Evolutionary conservation across 2,329 filamentous ascomycete genomes (phyloP), one percentile per base, ranked within the genome.

Genomic region (Colletotrichum graminicola): DNA sequence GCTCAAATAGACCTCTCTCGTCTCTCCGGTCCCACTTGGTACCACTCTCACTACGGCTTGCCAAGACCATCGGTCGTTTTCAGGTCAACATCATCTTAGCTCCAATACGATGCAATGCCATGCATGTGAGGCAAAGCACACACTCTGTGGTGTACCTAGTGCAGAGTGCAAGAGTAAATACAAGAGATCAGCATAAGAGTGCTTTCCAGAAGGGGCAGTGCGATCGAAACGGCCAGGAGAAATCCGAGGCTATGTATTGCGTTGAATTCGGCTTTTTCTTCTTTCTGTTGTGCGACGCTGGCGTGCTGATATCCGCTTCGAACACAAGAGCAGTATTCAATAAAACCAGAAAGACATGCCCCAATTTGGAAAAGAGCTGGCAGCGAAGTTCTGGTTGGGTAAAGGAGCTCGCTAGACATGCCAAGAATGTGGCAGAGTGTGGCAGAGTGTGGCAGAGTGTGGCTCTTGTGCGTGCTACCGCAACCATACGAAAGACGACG

Each of bases 1-100:
- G 52, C 68, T 69, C 47, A 61, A 64, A 60, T 59, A 55, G 34
- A 32, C 32, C 54, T 34, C 51, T 36, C 51, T 55, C 59, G 65
- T 39, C 55, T 55, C 51, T 70, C 61, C 36, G 45, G 66, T 66
- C 34, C 60, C 55, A 70, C 47, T 72, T 55, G 43, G 62, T 59
- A 47, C 57, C 63, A 57, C 61, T 12, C 29, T 47, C 43, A 45
- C 36, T 23, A 29, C 57, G 39, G 57, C 34, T 61, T 51, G 70
- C 67, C 67, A 72, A 72, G 70, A 23, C 66, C 26, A 47, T 18
- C 70, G 55, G 70, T 57, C 47, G 67, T 71, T 72, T 72, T 71
- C 70, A 72, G 70, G 70, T 72, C 67, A 62, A 65, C 39, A 26
- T 43, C 43, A 39, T 49, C 21, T 29, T 41, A 18, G 52, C 52